These are phyloP conservation scores for Glycine soja DNA, from an alignment of 306 rosid genomes.

Conservation along the genomic window DNA sequence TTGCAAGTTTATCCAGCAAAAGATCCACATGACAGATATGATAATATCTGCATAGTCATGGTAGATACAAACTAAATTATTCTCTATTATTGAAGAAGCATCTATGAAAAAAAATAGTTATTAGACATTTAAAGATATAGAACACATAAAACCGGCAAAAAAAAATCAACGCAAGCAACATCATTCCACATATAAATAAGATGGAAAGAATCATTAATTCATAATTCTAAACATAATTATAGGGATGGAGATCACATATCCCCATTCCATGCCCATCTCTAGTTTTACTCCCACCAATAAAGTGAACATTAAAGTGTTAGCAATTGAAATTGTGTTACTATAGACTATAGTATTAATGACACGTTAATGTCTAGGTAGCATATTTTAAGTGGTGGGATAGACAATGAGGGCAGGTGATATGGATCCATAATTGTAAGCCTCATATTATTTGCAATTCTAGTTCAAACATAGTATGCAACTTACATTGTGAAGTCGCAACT, in stretches of 20 bases:
- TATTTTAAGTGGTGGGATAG: neutral
- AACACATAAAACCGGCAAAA: slow-evolving; percentile 15
- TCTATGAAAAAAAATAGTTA: slow-evolving; percentile 16
- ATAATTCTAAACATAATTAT: slow-evolving; percentile 20
- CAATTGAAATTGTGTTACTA: neutral
- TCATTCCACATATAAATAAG: neutral
- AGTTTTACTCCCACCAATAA: slow-evolving; percentile 10
- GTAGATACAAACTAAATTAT: slow-evolving; percentile 13
- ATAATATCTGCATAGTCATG: slow-evolving; percentile 5
- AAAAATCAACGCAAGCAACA: slow-evolving; percentile 16
- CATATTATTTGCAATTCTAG: slow-evolving; percentile 14
- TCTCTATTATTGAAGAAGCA: slow-evolving; percentile 21
- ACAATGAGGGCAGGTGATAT: neutral
- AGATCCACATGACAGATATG: slow-evolving; percentile 34
- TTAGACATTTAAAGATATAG: neutral
- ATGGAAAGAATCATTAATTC: neutral
- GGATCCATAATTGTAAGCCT: slow-evolving; percentile 21
- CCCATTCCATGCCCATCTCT: slow-evolving; percentile 29
- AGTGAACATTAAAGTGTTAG: neutral
- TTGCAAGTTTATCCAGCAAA: slow-evolving; percentile 27
- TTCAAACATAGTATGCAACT: neutral
- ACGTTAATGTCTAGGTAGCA: slow-evolving; percentile 34
- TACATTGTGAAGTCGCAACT: slow-evolving; percentile 14
- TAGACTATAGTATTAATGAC: slow-evolving; percentile 3
- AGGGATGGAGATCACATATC: neutral